Evolutionary conservation across 345 rosid genomes (phyloP).

Genomic region (Eutrema yunnanense): DNA sequence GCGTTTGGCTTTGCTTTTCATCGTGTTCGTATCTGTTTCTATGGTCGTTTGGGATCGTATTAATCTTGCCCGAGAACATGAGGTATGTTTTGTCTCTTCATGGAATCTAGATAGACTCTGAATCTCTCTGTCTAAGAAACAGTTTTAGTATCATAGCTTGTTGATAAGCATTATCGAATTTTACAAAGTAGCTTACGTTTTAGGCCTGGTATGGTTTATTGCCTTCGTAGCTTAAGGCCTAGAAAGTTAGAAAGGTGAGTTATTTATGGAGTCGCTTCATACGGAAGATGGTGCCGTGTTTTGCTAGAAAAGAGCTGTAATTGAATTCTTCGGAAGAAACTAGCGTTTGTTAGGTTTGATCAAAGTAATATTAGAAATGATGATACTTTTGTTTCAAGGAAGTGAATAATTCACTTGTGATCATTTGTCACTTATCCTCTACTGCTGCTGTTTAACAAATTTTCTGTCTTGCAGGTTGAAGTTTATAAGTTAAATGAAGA

Average conservation of each 20-base stretch:
- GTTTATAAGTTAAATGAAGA: constrained; percentile 27
- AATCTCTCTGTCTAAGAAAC: neutral
- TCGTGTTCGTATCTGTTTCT: constrained; percentile 55
- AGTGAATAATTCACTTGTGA: neutral
- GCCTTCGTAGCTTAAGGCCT: neutral
- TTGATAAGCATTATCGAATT: neutral
- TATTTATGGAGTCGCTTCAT: neutral
- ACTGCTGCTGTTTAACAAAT: neutral
- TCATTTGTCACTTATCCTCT: neutral
- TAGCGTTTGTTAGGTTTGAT: neutral
- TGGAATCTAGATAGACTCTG: neutral
- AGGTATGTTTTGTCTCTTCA: constrained; percentile 37
- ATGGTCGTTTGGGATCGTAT: constrained; percentile 83
- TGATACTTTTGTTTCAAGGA: neutral
- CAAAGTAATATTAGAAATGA: neutral
- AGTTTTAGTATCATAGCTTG: neutral
- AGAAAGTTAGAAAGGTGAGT: neutral
- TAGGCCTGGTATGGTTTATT: neutral
- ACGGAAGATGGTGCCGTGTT: neutral
- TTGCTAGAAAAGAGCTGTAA: neutral
- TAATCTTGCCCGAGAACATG: constrained; percentile 62
- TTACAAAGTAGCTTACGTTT: neutral
- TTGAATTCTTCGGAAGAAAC: neutral
- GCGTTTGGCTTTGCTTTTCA: constrained; percentile 63
- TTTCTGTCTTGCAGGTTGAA: constrained; percentile 15